Conservation (phyloP, 352 stramenopile species). For the Elongisporangium anandrum region DNA sequence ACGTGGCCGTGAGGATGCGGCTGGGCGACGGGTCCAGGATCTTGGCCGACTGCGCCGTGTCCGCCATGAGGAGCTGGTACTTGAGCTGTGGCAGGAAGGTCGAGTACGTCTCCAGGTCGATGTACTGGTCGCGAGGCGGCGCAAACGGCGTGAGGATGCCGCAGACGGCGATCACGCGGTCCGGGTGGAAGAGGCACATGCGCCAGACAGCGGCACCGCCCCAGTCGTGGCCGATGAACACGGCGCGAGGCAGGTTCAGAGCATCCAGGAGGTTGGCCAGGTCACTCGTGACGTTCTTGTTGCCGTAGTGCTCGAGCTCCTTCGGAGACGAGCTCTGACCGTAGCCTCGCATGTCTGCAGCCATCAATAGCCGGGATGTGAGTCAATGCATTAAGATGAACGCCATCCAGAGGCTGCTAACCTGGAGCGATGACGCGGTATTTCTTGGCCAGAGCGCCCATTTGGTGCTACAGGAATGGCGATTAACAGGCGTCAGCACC, state of each 20-base stretch:
- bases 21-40: conserved; percentile 26
- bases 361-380: neutral
- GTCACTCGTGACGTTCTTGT: conserved; percentile 43
- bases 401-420: conserved; percentile 1
- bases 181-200: conserved; percentile 52
- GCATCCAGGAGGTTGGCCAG: conserved; percentile 35
- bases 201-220: conserved; percentile 43
- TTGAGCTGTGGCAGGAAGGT: conserved; percentile 27
- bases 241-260: conserved; percentile 38
- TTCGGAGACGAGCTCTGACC: conserved; percentile 39
- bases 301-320: conserved; percentile 32
- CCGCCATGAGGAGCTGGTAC: conserved; percentile 32
- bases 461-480: conserved; percentile 30
- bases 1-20: conserved; percentile 30
- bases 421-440: conserved; percentile 53
- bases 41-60: conserved; percentile 24
- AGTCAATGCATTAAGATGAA: neutral
- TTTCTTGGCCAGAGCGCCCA: conserved; percentile 34
- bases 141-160: conserved; percentile 57
- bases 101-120: conserved; percentile 26
- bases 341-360: conserved; percentile 40
- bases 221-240: conserved; percentile 63
- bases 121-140: conserved; percentile 23
- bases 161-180: conserved; percentile 44
- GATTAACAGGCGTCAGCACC: conserved; percentile 1